Conservation (phyloP, 23 red algal species). For the Gracilaria gracilis region DNA sequence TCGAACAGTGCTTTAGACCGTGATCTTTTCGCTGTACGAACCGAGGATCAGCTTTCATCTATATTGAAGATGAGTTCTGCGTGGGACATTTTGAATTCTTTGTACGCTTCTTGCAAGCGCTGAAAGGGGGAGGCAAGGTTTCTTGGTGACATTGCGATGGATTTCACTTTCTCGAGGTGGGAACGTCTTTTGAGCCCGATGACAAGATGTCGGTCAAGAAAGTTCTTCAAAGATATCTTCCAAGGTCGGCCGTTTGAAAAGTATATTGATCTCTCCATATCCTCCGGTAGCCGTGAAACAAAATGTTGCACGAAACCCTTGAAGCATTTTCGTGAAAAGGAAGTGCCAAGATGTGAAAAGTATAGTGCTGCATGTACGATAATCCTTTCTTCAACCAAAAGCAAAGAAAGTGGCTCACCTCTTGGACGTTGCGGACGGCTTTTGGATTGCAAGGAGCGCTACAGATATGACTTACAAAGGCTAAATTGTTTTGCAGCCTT, state of each 20-base stretch:
- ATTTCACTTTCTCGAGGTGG: neutral
- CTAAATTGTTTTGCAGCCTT: no score
- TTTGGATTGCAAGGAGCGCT: no score
- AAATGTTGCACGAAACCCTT: constrained; percentile 21
- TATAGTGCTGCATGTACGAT: neutral
- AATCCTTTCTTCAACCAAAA: neutral
- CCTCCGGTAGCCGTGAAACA: neutral
- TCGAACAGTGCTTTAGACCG: neutral
- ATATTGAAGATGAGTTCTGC: neutral
- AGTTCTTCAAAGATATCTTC: neutral
- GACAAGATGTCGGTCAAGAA: neutral
- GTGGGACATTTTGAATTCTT: neutral
- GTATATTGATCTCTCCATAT: neutral
- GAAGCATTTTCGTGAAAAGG: neutral
- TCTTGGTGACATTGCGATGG: neutral
- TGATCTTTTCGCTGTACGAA: neutral
- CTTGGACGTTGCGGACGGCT: no score
- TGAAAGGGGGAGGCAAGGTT: neutral
- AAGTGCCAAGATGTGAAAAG: neutral
- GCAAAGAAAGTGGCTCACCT: neutral
- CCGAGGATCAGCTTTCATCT: neutral
- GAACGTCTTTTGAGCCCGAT: neutral
- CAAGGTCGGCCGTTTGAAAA: neutral
- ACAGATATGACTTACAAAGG: no score
- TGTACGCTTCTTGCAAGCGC: neutral